phyloP scores from a whole-genome alignment of 306 rosid genomes.

The Vigna unguiculata region DNA sequence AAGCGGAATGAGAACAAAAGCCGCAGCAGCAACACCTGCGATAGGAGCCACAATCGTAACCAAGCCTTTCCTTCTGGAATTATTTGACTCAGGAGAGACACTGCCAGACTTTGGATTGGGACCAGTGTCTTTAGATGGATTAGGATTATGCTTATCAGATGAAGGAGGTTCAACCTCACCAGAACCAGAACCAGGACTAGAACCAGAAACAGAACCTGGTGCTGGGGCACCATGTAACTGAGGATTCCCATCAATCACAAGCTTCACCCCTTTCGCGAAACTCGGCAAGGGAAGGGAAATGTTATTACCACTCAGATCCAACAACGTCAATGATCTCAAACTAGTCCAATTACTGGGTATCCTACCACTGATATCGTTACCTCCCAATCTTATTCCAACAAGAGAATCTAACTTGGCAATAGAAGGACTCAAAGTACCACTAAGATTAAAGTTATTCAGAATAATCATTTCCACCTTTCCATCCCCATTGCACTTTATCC shows the following conservation, averaged over 20 bases:
- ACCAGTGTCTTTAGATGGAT: neutral
- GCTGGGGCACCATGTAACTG: neutral
- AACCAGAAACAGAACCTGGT: neutral
- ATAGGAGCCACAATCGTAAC: conserved; percentile 30
- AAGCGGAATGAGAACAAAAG: conserved; percentile 65
- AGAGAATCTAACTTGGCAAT: conserved; percentile 66
- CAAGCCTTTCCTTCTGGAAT: neutral
- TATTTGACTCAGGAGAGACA: neutral
- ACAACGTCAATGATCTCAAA: conserved; percentile 56
- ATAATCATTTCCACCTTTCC: conserved; percentile 62
- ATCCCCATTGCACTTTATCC: conserved; percentile 59
- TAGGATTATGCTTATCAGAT: neutral
- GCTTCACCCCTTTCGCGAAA: conserved; percentile 30
- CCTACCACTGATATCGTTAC: conserved; percentile 60
- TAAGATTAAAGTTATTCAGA: conserved; percentile 60
- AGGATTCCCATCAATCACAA: conserved; percentile 42
- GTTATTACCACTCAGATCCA: conserved; percentile 76
- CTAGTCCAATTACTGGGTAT: conserved; percentile 71
- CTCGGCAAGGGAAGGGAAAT: conserved; percentile 71
- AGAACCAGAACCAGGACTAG: neutral
- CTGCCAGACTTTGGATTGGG: neutral
- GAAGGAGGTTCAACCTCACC: conserved; percentile 5
- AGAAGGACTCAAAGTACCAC: conserved; percentile 74
- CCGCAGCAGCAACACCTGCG: conserved; percentile 56
- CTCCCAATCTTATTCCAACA: conserved; percentile 55